A percentile compares a stretch with the other conserved stretches of the same genome.
These are phyloP conservation scores for Trichophyton verrucosum DNA, from an alignment of 2,329 filamentous ascomycete genomes.

Conservation along the genomic window DNA sequence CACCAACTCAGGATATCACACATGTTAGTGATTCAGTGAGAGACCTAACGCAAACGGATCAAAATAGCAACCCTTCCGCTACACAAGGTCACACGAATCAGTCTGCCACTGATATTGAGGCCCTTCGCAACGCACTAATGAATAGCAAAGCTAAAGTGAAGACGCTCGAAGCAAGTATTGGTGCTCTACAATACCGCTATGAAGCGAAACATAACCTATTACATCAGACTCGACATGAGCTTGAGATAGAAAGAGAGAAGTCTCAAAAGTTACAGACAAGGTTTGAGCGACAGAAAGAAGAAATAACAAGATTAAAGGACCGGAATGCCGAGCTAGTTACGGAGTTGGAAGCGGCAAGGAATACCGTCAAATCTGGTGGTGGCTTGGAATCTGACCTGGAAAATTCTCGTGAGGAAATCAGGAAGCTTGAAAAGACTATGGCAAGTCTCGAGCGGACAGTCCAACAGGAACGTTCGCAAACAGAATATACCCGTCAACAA, in stretches of 20 bases:
- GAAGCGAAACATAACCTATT: conserved; percentile 30
- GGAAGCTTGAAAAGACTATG: conserved; percentile 26
- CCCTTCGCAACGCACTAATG: conserved; percentile 20
- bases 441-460: conserved; percentile 26
- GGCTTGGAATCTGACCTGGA: conserved; percentile 33
- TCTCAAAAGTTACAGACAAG: conserved; percentile 22
- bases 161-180: conserved; percentile 24
- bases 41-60: conserved; percentile 18
- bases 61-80: conserved; percentile 12
- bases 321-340: conserved; percentile 26
- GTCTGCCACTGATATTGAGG: conserved; percentile 21
- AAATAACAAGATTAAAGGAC: conserved; percentile 30
- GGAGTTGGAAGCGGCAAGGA: conserved; percentile 30
- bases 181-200: conserved; percentile 33
- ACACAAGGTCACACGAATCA: conserved; percentile 14
- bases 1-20: conserved; percentile 24
- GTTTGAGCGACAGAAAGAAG: conserved; percentile 24
- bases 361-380: conserved; percentile 28
- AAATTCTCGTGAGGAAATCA: conserved; percentile 28
- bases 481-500: conserved; percentile 35
- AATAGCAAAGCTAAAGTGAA: conserved; percentile 19
- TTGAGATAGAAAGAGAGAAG: conserved; percentile 22
- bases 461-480: conserved; percentile 32
- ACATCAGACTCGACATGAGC: conserved; percentile 27
- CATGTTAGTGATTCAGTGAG: conserved; percentile 27